Evolutionary conservation across 345 rosid species (phyloP).

Genomic region (Melaleuca quinquenervia): DNA sequence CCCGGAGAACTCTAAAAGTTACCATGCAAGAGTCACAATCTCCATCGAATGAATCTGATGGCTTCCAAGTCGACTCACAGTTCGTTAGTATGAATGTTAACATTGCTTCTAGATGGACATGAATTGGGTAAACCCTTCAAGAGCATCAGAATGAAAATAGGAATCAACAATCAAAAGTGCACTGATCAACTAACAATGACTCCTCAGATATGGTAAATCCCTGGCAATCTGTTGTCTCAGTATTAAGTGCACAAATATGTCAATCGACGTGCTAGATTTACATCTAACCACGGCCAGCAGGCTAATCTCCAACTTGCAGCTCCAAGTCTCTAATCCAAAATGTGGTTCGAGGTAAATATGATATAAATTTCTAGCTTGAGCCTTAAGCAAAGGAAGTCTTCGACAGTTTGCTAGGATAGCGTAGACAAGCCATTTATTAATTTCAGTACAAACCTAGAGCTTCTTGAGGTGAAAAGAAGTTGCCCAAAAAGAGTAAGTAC

Average conservation of each 20-base stretch:
- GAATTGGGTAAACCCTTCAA: not conserved
- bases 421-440: not conserved
- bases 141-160: not conserved
- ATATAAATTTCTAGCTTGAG: not conserved
- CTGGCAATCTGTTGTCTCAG: not conserved
- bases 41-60: not conserved
- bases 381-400: not conserved
- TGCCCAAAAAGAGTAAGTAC: slow-evolving; percentile 14
- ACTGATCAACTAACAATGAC: not conserved
- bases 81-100: not conserved
- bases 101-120: not conserved
- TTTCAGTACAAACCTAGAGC: not conserved
- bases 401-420: not conserved
- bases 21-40: not conserved
- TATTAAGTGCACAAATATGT: no score
- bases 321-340: not conserved
- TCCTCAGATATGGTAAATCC: not conserved
- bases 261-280: not conserved
- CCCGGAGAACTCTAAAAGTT: not conserved
- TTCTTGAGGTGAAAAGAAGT: not conserved
- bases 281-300: not conserved
- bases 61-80: not conserved
- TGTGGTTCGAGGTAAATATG: not conserved
- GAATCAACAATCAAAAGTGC: not conserved
- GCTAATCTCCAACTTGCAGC: not conserved